These are phyloP conservation scores for Adiantum capillusveneris DNA, from an alignment of 75 land plant species.

Conservation along the genomic window DNA sequence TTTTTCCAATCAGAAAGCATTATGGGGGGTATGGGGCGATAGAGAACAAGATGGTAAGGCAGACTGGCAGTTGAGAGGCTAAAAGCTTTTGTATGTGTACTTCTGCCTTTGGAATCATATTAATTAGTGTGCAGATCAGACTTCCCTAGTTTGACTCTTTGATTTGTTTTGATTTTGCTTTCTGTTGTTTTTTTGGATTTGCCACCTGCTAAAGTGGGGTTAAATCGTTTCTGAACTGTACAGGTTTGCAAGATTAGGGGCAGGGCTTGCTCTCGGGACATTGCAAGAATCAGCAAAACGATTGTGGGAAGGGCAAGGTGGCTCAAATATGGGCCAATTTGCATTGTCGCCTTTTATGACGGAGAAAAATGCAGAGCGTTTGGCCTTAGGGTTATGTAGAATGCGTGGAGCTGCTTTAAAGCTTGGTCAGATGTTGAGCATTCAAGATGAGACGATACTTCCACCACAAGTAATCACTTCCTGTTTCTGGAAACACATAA, in stretches of 20 bases:
- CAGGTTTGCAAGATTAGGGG: slow-evolving; percentile 98
- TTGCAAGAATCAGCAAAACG: slow-evolving; percentile 86
- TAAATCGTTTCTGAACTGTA: slow-evolving; percentile 7
- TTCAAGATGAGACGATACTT: slow-evolving; percentile 86
- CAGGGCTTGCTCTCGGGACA: slow-evolving; percentile 96
- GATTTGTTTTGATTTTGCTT: no score
- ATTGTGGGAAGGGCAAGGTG: slow-evolving; percentile 51
- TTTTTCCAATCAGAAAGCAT: no score
- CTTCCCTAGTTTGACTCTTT: no score
- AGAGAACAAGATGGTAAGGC: no score
- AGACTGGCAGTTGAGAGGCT: no score
- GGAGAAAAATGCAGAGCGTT: slow-evolving; percentile 87
- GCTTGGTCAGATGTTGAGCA: slow-evolving; percentile 96
- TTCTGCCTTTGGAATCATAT: no score
- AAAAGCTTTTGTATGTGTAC: no score
- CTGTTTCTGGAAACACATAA: not conserved
- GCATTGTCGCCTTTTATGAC: slow-evolving; percentile 73
- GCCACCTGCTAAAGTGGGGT: no score
- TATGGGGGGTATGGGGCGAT: no score
- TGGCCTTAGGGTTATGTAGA: slow-evolving; percentile 85
- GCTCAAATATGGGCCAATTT: slow-evolving; percentile 27
- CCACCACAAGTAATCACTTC: slow-evolving; percentile 66
- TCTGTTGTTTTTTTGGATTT: no score
- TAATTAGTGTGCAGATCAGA: no score
- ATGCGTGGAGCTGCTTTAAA: slow-evolving; percentile 99